phyloP scores from a whole-genome alignment of 2,329 filamentous ascomycete species.

The Aureobasidium subglaciale region DNA sequence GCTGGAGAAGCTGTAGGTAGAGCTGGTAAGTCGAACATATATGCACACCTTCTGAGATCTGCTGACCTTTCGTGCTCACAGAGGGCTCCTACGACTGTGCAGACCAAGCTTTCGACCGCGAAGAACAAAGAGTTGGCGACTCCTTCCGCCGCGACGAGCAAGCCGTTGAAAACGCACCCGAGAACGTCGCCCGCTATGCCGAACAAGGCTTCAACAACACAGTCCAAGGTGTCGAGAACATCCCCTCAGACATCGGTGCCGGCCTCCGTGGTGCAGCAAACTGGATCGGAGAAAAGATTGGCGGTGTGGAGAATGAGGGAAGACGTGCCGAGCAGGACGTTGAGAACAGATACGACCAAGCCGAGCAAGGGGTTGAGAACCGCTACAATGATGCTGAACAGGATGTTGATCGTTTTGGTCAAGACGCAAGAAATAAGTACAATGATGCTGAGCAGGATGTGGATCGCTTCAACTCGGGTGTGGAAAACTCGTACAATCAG shows the following conservation, averaged over 20 bases:
- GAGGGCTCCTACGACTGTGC: slow-evolving; percentile 17
- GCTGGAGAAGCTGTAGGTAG: slow-evolving; percentile 18
- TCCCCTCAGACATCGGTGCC: slow-evolving; percentile 17
- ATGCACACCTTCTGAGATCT: too few relatives aligned
- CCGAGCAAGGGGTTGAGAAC: slow-evolving; percentile 5
- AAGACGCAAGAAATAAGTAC: slow-evolving; percentile 3
- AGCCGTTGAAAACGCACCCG: slow-evolving; percentile 17
- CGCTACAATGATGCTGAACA: background rate
- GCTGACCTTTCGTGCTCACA: background rate
- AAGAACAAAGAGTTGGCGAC: slow-evolving; percentile 14
- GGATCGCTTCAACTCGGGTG: slow-evolving; percentile 6
- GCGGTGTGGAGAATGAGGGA: slow-evolving; percentile 12
- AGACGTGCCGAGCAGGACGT: slow-evolving; percentile 7
- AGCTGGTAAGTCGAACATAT: slow-evolving; percentile 12
- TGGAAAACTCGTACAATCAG: slow-evolving; percentile 14
- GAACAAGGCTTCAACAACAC: slow-evolving; percentile 16
- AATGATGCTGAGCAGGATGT: slow-evolving; percentile 3
- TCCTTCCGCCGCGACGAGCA: slow-evolving; percentile 17
- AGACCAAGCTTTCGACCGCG: slow-evolving; percentile 14
- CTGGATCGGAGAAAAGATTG: slow-evolving; percentile 17
- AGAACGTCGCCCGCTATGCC: slow-evolving; percentile 12
- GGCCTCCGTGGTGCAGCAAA: slow-evolving; percentile 16
- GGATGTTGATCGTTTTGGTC: slow-evolving; percentile 6
- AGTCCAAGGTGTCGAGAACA: slow-evolving; percentile 18
- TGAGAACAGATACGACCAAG: background rate